These are phyloP conservation scores for Morella rubra DNA, from an alignment of 306 rosid species.

Conservation along the genomic window DNA sequence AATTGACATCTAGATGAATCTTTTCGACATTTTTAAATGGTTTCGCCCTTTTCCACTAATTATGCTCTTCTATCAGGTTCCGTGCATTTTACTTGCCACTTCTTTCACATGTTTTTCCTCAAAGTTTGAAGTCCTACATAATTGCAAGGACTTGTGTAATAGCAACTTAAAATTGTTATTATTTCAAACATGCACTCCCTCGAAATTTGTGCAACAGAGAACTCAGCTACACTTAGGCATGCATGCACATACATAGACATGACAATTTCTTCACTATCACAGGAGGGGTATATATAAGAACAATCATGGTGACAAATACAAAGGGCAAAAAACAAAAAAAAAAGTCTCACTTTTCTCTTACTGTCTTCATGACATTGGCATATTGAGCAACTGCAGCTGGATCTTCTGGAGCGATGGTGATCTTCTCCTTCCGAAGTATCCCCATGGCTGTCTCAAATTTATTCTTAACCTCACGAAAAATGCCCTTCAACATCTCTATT, in stretches of 20 bases:
- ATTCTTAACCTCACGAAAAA: constrained; percentile 75
- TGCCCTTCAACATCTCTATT: constrained; percentile 80
- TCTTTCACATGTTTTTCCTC: background rate
- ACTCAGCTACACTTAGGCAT: background rate
- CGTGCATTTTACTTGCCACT: background rate
- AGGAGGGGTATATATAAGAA: background rate
- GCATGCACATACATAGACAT: constrained; percentile 9
- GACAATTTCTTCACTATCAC: background rate
- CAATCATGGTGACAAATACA: constrained; percentile 16
- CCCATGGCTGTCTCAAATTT: constrained; percentile 78
- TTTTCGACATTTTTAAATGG: background rate
- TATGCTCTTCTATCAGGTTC: background rate
- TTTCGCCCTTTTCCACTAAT: background rate
- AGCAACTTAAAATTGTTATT: background rate
- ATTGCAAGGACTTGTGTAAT: background rate
- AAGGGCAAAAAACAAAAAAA: constrained; percentile 16
- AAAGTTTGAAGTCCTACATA: background rate
- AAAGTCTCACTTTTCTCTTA: constrained; percentile 78
- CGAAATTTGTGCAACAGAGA: background rate
- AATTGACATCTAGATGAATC: background rate
- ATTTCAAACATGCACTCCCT: background rate
- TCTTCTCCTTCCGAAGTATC: constrained; percentile 78
- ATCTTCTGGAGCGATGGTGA: constrained; percentile 86
- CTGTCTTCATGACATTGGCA: constrained; percentile 78
- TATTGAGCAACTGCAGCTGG: constrained; percentile 86